phyloP scores from a whole-genome alignment of 2,329 filamentous ascomycete genomes.

The Pseudogymnoascus sp. region DNA sequence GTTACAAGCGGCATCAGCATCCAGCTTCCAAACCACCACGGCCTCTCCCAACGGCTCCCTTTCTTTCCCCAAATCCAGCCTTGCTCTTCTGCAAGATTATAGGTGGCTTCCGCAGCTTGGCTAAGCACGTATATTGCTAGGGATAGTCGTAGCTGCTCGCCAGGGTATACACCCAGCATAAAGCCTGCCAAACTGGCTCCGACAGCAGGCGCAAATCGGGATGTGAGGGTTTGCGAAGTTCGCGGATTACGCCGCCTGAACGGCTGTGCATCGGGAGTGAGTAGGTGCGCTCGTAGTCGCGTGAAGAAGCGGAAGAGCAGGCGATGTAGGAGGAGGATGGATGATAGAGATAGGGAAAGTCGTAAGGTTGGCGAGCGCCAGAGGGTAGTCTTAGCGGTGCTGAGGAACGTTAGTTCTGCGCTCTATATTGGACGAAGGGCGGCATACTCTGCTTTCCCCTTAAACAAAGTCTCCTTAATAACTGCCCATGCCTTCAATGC shows the following conservation, averaged over 20 bases:
- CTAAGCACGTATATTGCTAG: constrained; percentile 76
- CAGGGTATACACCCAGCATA: constrained; percentile 66
- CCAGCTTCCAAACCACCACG: constrained; percentile 82
- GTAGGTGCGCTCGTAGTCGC: constrained; percentile 67
- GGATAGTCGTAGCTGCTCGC: constrained; percentile 63
- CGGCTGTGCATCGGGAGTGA: constrained; percentile 68
- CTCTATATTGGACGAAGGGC: background rate
- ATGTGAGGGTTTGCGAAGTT: constrained; percentile 67
- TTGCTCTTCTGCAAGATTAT: constrained; percentile 72
- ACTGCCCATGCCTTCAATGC: constrained; percentile 55
- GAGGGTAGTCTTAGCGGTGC: constrained; percentile 42
- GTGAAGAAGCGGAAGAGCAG: constrained; percentile 85
- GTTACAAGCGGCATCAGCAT: constrained; percentile 67
- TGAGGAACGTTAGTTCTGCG: constrained; percentile 12
- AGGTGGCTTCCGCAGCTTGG: constrained; percentile 74
- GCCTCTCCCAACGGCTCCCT: constrained; percentile 49
- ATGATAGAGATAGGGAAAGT: constrained; percentile 72
- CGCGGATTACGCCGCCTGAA: constrained; percentile 79
- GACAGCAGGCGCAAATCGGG: constrained; percentile 76
- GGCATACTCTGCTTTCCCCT: constrained; percentile 26
- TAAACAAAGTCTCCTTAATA: constrained; percentile 40
- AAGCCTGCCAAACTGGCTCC: constrained; percentile 82
- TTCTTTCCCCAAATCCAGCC: constrained; percentile 57
- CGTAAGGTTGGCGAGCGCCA: constrained; percentile 63
- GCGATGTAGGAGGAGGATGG: constrained; percentile 81